Base-by-base conservation (phyloP, 2,329 filamentous ascomycete genomes). In the Cladorrhinum sp. region DNA sequence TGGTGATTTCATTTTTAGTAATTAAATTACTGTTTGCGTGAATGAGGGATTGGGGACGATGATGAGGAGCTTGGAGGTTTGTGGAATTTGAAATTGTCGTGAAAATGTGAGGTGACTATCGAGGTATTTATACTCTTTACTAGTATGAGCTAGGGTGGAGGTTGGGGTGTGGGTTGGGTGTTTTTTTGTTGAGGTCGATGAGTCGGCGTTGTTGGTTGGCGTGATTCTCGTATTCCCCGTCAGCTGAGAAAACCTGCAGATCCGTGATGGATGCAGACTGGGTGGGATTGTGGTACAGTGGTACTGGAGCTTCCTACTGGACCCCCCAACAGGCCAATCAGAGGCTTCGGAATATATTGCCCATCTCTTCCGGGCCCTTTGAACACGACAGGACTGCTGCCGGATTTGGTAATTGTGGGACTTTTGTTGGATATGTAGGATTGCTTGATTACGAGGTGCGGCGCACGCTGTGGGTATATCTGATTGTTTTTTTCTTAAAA, bases 1-100 rank as follows among this genome's bases (percentile, higher is more conserved):
- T 32, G 29, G 27, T 50, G 55, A 20, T 38, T 58, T 64, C 62
- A 64, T 64, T 50, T n/a, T n/a, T n/a, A n/a, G n/a, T n/a, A n/a
- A n/a, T n/a, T n/a, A n/a, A n/a, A n/a, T n/a, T n/a, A n/a, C n/a
- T n/a, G n/a, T n/a, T n/a, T n/a, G n/a, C n/a, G n/a, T n/a, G n/a
- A n/a, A n/a, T n/a, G n/a, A n/a, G n/a, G n/a, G n/a, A n/a, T n/a
- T n/a, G n/a, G n/a, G n/a, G n/a, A n/a, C n/a, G n/a, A n/a, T n/a
- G n/a, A n/a, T n/a, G n/a, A n/a, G n/a, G n/a, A n/a, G n/a, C n/a
- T n/a, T n/a, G n/a, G n/a, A n/a, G n/a, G n/a, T n/a, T n/a, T n/a
- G n/a, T n/a, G n/a, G n/a, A n/a, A n/a, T n/a, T n/a, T n/a, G n/a
- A n/a, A n/a, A n/a, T n/a, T n/a, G n/a, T n/a, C n/a, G n/a, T n/a